These are phyloP conservation scores for Hygrophila difformis DNA, from an alignment of 257 asterid species.

Conservation along the genomic window DNA sequence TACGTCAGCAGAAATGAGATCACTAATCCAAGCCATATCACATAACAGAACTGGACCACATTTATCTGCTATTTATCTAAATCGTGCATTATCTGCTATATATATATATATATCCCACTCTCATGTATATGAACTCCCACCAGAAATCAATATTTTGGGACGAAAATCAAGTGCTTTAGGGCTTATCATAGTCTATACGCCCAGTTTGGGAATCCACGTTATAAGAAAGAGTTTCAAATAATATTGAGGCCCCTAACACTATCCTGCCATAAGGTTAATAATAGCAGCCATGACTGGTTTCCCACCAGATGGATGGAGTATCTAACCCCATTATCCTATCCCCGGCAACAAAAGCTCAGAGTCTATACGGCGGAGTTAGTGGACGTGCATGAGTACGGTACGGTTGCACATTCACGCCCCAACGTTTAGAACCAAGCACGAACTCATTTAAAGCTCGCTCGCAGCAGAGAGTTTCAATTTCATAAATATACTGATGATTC, in stretches of 20 bases:
- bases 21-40: constrained; percentile 93
- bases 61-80: constrained; percentile 73
- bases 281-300: constrained; percentile 1
- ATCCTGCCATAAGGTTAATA: constrained; percentile 5
- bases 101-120: too few species aligned
- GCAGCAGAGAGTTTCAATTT: constrained; percentile 67
- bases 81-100: constrained; percentile 58
- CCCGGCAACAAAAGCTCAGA: neutral
- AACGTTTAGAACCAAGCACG: constrained; percentile 49
- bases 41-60: constrained; percentile 84
- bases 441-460: constrained; percentile 39
- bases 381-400: constrained; percentile 79
- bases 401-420: constrained; percentile 96
- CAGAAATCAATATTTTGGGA: constrained; percentile 85
- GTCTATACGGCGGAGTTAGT: constrained; percentile 87
- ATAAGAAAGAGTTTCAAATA: constrained; percentile 69
- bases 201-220: constrained; percentile 83
- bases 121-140: constrained; percentile 86
- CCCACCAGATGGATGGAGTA: constrained; percentile 71
- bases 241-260: constrained; percentile 47
- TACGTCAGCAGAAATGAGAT: constrained; percentile 90
- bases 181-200: constrained; percentile 68
- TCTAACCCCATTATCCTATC: constrained; percentile 95
- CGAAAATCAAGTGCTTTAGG: constrained; percentile 83
- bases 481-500: constrained; percentile 76